Evolutionary conservation across 192 early-diverging fungal genomes (phyloP).

Genomic region (Umbelopsis isabellina): DNA sequence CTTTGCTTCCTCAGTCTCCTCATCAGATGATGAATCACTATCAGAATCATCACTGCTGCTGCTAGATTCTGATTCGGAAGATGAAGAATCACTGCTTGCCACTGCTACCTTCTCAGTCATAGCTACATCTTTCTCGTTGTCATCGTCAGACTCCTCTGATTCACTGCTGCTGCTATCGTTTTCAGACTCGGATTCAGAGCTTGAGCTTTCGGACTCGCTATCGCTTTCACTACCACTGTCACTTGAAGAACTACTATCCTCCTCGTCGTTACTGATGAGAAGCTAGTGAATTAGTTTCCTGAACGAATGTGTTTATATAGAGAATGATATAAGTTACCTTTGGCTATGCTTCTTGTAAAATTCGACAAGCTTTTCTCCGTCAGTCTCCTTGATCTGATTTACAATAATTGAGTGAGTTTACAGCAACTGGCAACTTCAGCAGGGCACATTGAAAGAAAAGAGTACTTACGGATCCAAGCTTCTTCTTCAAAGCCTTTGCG

Average conservation of each 20-base stretch:
- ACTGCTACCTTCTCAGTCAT: no score
- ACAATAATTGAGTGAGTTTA: background rate
- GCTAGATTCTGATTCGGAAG: slow-evolving; percentile 24
- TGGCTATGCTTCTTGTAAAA: slow-evolving; percentile 16
- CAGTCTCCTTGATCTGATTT: slow-evolving; percentile 19
- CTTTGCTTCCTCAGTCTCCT: background rate
- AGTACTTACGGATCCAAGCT: slow-evolving; percentile 28
- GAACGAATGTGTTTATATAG: background rate
- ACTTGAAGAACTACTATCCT: slow-evolving; percentile 2
- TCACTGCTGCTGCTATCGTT: slow-evolving; percentile 23
- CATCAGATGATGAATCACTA: slow-evolving; percentile 5
- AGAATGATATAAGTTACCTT: slow-evolving; percentile 4
- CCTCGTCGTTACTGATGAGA: slow-evolving; percentile 18
- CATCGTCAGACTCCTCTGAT: slow-evolving; percentile 22
- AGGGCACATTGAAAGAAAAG: background rate
- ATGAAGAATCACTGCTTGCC: background rate
- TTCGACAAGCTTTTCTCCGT: slow-evolving; percentile 18
- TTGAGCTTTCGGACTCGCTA: slow-evolving; percentile 19
- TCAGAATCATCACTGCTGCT: slow-evolving; percentile 28
- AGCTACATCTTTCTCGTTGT: slow-evolving; percentile 8
- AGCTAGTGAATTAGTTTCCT: slow-evolving; percentile 6
- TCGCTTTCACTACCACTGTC: slow-evolving; percentile 21
- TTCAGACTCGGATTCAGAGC: slow-evolving; percentile 14
- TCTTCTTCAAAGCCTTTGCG: slow-evolving; percentile 36
- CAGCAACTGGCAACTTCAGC: no score